Conservation (phyloP, 805 yeast species). For the Cyberlindnera euphorbiiphila region DNA sequence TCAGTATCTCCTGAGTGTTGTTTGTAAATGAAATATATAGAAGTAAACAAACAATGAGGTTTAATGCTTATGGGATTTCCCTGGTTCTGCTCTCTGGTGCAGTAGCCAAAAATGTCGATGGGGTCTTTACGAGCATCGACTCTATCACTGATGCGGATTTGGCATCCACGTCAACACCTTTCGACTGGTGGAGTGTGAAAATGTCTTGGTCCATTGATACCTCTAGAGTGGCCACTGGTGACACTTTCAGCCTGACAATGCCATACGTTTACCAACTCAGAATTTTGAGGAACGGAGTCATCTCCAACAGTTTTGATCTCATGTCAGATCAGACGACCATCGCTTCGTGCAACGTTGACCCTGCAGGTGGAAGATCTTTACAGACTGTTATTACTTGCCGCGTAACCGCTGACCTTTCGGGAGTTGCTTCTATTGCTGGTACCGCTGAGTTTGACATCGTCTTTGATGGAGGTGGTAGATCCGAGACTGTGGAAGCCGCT, state of each 20-base stretch:
- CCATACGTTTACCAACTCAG: constrained; percentile 17
- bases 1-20: no score
- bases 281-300: constrained; percentile 3
- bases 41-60: no score
- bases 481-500: constrained; percentile 8
- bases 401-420: constrained; percentile 9
- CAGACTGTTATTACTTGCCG: constrained; percentile 10
- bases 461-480: constrained; percentile 17
- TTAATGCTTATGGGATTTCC: no score
- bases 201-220: constrained; percentile 12
- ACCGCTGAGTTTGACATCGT: constrained; percentile 7
- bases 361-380: constrained; percentile 12
- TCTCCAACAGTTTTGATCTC: constrained; percentile 10
- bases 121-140: constrained; percentile 10
- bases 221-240: constrained; percentile 11
- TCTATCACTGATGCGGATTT: constrained; percentile 7
- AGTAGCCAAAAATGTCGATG: constrained; percentile 10
- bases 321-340: constrained; percentile 6
- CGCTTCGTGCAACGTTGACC: constrained; percentile 14
- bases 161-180: constrained; percentile 3
- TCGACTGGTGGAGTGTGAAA: constrained; percentile 10
- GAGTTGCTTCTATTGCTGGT: constrained; percentile 7
- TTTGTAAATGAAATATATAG: no score
- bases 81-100: no score
- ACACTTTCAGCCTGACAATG: constrained; percentile 15